Evolutionary conservation across 768 basidiomycete genomes (phyloP).

Genomic region (Mycena haematopus): DNA sequence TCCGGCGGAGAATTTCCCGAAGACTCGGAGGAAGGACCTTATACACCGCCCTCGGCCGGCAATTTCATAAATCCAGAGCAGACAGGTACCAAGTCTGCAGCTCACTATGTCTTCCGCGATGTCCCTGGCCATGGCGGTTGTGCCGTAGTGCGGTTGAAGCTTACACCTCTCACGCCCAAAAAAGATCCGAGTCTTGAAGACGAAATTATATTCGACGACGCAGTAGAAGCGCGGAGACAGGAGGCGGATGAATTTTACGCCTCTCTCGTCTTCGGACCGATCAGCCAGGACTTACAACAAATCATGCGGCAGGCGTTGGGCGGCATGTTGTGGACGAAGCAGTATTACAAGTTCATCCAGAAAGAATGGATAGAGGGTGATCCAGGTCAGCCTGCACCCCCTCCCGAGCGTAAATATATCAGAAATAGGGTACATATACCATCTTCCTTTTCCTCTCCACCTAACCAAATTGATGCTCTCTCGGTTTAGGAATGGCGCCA

Average conservation of each 20-base stretch:
- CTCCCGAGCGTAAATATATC: conserved; percentile 83
- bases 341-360: conserved; percentile 95
- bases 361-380: conserved; percentile 97
- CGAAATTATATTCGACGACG: conserved; percentile 87
- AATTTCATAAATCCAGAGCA: conserved; percentile 86
- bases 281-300: conserved; percentile 92
- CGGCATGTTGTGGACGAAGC: conserved; percentile 99
- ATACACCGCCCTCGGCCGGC: conserved; percentile 60
- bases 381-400: conserved; percentile 93
- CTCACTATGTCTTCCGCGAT: conserved; percentile 86
- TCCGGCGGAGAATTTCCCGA: too few species aligned
- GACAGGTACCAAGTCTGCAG: conserved; percentile 90
- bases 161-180: conserved; percentile 79
- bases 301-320: conserved; percentile 96
- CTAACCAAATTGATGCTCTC: neutral
- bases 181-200: conserved; percentile 82
- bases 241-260: conserved; percentile 98
- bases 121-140: conserved; percentile 94
- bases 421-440: conserved; percentile 71
- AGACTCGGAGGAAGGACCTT: conserved; percentile 63
- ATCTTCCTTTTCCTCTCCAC: conserved; percentile 1
- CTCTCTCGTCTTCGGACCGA: conserved; percentile 77
- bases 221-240: conserved; percentile 86
- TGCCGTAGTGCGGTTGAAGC: conserved; percentile 91
- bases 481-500: conserved; percentile 86